A percentile compares a stretch with the other conserved stretches of the same genome.
Conservation (phyloP, 805 yeast species). For the Teunomyces stri region DNA sequence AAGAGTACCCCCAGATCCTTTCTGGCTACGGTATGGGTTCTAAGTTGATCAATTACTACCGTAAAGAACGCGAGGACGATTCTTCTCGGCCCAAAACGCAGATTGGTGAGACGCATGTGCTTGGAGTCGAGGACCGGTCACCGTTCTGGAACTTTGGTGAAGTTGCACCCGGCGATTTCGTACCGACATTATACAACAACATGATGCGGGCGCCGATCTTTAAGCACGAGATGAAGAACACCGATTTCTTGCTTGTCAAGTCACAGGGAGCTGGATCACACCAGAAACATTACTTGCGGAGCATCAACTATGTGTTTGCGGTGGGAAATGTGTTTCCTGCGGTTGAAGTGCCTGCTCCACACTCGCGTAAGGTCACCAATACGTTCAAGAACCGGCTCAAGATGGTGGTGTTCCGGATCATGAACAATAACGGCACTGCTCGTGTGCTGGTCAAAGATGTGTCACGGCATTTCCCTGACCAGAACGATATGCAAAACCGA, state of each 20-base stretch:
- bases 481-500: conserved; percentile 94
- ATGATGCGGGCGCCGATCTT: conserved; percentile 91
- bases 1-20: conserved; percentile 78
- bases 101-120: conserved; percentile 91
- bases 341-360: conserved; percentile 95
- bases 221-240: conserved; percentile 71
- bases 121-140: conserved; percentile 94
- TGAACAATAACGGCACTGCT: conserved; percentile 70
- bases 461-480: conserved; percentile 91
- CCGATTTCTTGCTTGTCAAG: conserved; percentile 80
- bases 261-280: conserved; percentile 79
- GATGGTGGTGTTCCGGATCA: conserved; percentile 87
- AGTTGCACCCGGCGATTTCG: conserved; percentile 91
- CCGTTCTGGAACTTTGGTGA: conserved; percentile 99
- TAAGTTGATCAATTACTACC: conserved; percentile 86
- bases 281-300: conserved; percentile 66
- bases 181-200: conserved; percentile 89
- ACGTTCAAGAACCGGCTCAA: conserved; percentile 86
- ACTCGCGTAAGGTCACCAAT: conserved; percentile 91
- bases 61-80: conserved; percentile 81
- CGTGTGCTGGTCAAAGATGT: conserved; percentile 84
- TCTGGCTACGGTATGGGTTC: conserved; percentile 96
- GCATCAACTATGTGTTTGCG: conserved; percentile 69
- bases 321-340: conserved; percentile 95
- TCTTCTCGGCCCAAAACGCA: conserved; percentile 81